Evolutionary conservation across 148 eudicot species (phyloP), one percentile per base, ranked within the genome.

Genomic region (Polygonum aviculare): DNA sequence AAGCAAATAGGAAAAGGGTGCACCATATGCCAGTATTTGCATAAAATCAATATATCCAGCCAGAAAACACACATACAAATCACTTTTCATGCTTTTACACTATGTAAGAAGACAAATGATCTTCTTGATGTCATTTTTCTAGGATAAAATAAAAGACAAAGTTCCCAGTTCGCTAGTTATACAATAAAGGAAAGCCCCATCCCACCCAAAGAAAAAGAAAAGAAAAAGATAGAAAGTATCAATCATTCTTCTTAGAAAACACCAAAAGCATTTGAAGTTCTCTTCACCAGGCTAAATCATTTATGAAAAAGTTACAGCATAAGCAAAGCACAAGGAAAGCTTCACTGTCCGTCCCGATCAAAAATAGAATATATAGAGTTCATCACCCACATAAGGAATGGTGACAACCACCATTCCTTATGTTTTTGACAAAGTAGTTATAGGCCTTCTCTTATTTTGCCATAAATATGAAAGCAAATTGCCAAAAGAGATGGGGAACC

Each of bases 41-140:
- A 21, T 3, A 36, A 9, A 21, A 21, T 22, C 67, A 59, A 59
- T 26, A 59, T 26, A 26, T 2, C 67, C 21, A n/a, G 10, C 26
- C 19, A n/a, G 60, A 54, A 54, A 60, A 60, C 7, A 22, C 35
- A 67, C 44, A 67, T 67, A 16, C 15, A 3, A 35, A 3, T 0
- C 2, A 7, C 38, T 36, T 67, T 67, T 67, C 72, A 67, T 67
- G 44, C 72, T 67, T 65, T 19, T 67, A 67, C 7, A 67, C 72
- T 67, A 36, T n/a, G 38, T 38, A 35, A 38, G 15, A 67, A 36
- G 72, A 6, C 72, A 0, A 6, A 15, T 36, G 35, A 67, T 67
- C 72, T 35, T 67, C 44, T 35, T 65, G 19, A 15, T 36, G 44
- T 35, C 10, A 67, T 45, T 67, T 67, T 31, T 38, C 18, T 26